Base-by-base conservation (phyloP, 2,329 filamentous ascomycete species). In the Neonectria neomacrospora region DNA sequence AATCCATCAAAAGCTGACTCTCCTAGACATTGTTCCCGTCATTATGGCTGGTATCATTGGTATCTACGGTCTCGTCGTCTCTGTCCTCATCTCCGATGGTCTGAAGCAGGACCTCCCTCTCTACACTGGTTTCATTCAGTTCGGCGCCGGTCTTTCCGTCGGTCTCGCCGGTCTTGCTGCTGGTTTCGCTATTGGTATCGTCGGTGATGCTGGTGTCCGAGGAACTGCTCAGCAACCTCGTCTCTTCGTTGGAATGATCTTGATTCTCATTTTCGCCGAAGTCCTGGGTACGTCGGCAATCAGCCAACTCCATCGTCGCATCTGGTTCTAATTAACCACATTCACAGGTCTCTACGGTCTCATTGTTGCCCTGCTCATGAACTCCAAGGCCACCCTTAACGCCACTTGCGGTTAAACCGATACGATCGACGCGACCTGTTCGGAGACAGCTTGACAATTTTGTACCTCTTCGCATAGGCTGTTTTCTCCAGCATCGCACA, bases 31-130 rank as follows among this genome's bases (percentile, higher is more conserved):
- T 81, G 95, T 98, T 71, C 96, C 96, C 80, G 96, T 98, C 83
- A 97, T 99, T 90, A 99, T 99, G 96, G 96, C 96, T 87, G 96
- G 96, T 98, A 99, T 99, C 83, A 98, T 99, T 83, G 96, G 93
- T 91, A 98, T 99, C 82, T 99, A 96, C 85, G 92, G 92, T 76
- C 88, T 96, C 71, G 92, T 96, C 82, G 92, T 95, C 66, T 94
- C 92, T 18, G 92, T 96, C 79, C 83, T 96, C 76, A 93, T 96
- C 78, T 94, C 92, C 77, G 91, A 93, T 79, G 89, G 88, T 74
- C 84, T 96, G 69, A 86, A 85, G 74, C 91, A 95, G 81, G 78
- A 88, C 69, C 82, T 91, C 66, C 85, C 92, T 65, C 86, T 96
- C 66, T 95, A 91, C 82, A 93, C 91, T 60, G 90, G 91, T 65